A percentile compares a stretch with the other conserved stretches of the same genome.
Evolutionary conservation across 2,329 filamentous ascomycete species (phyloP).

Genomic region (Beauveria caledonica): DNA sequence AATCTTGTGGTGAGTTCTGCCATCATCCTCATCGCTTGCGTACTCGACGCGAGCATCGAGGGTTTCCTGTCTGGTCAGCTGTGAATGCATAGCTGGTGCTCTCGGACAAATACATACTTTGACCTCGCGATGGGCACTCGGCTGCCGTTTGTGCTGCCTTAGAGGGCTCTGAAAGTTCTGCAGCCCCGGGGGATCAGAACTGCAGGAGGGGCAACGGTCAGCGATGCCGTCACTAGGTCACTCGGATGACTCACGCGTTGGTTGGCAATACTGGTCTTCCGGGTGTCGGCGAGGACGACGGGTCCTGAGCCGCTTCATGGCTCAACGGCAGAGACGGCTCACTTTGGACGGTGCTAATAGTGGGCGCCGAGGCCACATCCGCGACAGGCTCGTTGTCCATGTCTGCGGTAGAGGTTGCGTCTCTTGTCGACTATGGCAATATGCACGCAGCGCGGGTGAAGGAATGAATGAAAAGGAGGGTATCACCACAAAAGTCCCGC

Average conservation of each 20-base stretch:
- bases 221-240: not conserved
- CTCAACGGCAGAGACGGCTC: not conserved
- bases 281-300: not conserved
- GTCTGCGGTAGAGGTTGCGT: not conserved
- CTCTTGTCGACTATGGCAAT: not conserved
- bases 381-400: not conserved
- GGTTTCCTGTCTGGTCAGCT: constrained; percentile 57
- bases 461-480: not conserved
- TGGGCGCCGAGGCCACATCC: not conserved
- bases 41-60: constrained; percentile 84
- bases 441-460: not conserved
- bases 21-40: constrained; percentile 75
- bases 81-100: constrained; percentile 9
- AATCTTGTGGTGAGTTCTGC: constrained; percentile 72
- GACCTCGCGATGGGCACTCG: constrained; percentile 49
- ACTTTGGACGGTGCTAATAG: not conserved
- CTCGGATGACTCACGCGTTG: constrained; percentile 28
- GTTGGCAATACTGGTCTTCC: not conserved
- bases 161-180: constrained; percentile 43
- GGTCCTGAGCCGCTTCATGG: not conserved
- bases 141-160: constrained; percentile 49
- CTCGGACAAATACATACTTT: constrained; percentile 34
- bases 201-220: constrained; percentile 18
- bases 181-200: constrained; percentile 34
- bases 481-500: not conserved